A percentile compares a stretch with the other conserved stretches of the same genome.
Evolutionary conservation across 202 grass and related monocot genomes (phyloP).

Genomic region (Setaria viridis): DNA sequence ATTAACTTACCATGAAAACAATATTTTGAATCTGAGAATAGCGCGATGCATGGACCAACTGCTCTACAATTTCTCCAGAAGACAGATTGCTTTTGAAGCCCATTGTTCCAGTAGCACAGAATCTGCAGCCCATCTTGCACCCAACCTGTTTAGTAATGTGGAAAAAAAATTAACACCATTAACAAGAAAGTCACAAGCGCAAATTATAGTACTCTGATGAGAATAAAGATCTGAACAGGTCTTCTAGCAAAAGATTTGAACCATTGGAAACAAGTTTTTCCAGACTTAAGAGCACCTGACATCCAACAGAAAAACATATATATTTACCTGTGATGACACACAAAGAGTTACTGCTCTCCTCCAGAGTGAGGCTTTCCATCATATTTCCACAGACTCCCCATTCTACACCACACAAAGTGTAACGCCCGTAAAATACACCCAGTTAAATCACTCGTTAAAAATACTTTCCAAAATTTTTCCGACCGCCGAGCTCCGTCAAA

Average conservation of each 20-base stretch:
- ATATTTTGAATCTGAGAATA: slow-evolving; percentile 87
- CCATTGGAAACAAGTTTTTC: slow-evolving; percentile 27
- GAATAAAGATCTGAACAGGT: slow-evolving; percentile 34
- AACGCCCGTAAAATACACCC: too few relatives aligned
- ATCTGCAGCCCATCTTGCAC: slow-evolving; percentile 99
- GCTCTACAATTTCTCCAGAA: slow-evolving; percentile 95
- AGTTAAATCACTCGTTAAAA: too few relatives aligned
- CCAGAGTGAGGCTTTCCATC: slow-evolving; percentile 84
- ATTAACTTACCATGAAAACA: slow-evolving; percentile 94
- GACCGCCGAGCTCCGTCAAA: too few relatives aligned
- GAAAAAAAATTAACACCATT: slow-evolving; percentile 37
- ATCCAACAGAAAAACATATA: slow-evolving; percentile 24
- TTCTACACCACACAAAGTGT: too few relatives aligned
- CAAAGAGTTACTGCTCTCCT: slow-evolving; percentile 87
- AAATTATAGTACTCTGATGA: slow-evolving; percentile 12
- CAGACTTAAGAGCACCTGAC: slow-evolving; percentile 18
- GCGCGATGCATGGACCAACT: slow-evolving; percentile 76
- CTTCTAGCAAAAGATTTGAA: background rate
- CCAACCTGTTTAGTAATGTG: slow-evolving; percentile 73
- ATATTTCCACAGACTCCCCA: slow-evolving; percentile 65
- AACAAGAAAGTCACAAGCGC: slow-evolving; percentile 25
- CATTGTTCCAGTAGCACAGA: slow-evolving; percentile 98
- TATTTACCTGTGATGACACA: slow-evolving; percentile 93
- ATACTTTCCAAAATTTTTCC: too few relatives aligned
- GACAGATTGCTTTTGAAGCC: slow-evolving; percentile 96